These are phyloP conservation scores for Tolypocladium album DNA, from an alignment of 2,329 filamentous ascomycete genomes.

Conservation along the genomic window DNA sequence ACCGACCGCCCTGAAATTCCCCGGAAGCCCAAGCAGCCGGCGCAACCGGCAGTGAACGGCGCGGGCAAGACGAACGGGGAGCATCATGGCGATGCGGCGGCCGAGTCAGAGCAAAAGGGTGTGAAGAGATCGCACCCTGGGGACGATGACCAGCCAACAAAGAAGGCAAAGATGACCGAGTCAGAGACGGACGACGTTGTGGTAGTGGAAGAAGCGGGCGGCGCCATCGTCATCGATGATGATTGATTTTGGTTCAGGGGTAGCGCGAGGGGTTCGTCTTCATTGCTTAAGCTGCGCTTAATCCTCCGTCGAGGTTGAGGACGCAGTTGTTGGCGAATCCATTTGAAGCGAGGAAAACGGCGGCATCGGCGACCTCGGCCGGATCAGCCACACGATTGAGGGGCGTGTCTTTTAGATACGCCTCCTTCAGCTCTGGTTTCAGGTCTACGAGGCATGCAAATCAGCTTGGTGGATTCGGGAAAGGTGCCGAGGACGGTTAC, in stretches of 20 bases:
- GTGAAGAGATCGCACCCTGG: slow-evolving; percentile 37
- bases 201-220: slow-evolving; percentile 42
- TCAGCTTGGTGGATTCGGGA: slow-evolving; percentile 17
- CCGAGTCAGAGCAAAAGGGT: slow-evolving; percentile 17
- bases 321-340: slow-evolving; percentile 80
- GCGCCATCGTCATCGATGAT: slow-evolving; percentile 58
- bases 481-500: neutral
- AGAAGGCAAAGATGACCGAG: slow-evolving; percentile 36
- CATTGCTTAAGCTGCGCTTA: slow-evolving; percentile 51
- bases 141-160: slow-evolving; percentile 28
- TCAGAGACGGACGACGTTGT: slow-evolving; percentile 29
- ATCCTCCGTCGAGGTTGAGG: slow-evolving; percentile 74
- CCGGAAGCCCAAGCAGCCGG: slow-evolving; percentile 36
- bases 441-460: slow-evolving; percentile 27
- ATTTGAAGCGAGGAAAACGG: slow-evolving; percentile 66
- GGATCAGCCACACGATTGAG: slow-evolving; percentile 52
- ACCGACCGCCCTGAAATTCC: slow-evolving; percentile 38
- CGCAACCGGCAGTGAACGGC: slow-evolving; percentile 27
- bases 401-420: slow-evolving; percentile 45
- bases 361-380: slow-evolving; percentile 72
- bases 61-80: slow-evolving; percentile 29
- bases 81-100: slow-evolving; percentile 22
- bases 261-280: neutral
- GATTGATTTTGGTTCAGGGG: slow-evolving; percentile 26
- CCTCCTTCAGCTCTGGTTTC: slow-evolving; percentile 24